These are phyloP conservation scores for Guadua angustifolia DNA, from an alignment of 176 grass and related monocot genomes.

Conservation along the genomic window DNA sequence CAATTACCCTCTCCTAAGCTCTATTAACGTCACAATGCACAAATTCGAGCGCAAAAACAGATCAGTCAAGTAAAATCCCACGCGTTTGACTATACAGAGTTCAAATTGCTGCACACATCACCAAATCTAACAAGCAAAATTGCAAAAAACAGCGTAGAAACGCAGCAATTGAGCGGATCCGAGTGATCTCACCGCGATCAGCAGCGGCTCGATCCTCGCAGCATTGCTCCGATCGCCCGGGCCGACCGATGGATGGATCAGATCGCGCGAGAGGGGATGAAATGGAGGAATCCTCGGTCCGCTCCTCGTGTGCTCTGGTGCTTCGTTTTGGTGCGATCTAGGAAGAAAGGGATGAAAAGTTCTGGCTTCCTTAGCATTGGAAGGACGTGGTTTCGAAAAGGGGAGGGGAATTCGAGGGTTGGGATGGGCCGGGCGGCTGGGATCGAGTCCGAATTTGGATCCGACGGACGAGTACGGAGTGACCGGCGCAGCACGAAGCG, in stretches of 20 bases:
- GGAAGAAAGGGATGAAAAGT: slow-evolving; percentile 22
- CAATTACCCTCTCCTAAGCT: neutral
- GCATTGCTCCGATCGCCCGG: slow-evolving; percentile 38
- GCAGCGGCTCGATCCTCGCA: slow-evolving; percentile 26
- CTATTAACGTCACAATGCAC: neutral
- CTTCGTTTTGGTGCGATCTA: slow-evolving; percentile 45
- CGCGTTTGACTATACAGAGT: neutral
- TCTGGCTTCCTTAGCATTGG: neutral
- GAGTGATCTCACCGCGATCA: slow-evolving; percentile 44
- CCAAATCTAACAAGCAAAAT: neutral
- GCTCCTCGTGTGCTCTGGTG: slow-evolving; percentile 23
- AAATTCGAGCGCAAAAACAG: slow-evolving; percentile 14
- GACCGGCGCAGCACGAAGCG: neutral
- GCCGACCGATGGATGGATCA: neutral
- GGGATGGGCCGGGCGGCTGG: slow-evolving; percentile 24
- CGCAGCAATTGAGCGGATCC: slow-evolving; percentile 38
- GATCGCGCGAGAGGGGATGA: slow-evolving; percentile 27
- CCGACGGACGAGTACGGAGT: neutral
- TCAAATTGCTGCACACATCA: neutral
- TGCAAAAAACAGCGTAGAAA: neutral
- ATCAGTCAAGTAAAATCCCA: neutral
- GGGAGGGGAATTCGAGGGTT: slow-evolving; percentile 4
- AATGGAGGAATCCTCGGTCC: neutral
- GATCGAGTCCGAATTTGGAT: slow-evolving; percentile 24
- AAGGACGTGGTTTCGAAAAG: slow-evolving; percentile 46